These are phyloP conservation scores for Lachancea kluyveri DNA, from an alignment of 805 yeast genomes.

Conservation along the genomic window DNA sequence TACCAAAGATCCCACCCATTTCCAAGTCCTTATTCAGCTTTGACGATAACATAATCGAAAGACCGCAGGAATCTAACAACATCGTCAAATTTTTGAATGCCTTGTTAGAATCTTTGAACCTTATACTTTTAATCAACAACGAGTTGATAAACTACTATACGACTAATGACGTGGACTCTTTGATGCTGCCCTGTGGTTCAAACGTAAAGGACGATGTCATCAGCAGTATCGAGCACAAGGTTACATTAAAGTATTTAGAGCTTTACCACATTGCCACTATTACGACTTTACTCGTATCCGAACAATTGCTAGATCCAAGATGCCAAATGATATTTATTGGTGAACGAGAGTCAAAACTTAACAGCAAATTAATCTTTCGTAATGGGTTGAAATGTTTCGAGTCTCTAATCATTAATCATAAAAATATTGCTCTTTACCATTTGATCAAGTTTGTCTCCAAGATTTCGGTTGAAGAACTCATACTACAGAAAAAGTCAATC, in stretches of 20 bases:
- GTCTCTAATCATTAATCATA: conserved; percentile 31
- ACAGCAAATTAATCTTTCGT: conserved; percentile 16
- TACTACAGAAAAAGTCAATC: conserved; percentile 29
- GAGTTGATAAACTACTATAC: conserved; percentile 16
- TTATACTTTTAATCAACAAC: conserved; percentile 11
- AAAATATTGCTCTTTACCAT: conserved; percentile 31
- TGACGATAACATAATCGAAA: conserved; percentile 9
- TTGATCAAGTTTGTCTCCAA: conserved; percentile 31
- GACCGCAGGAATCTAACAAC: conserved; percentile 3
- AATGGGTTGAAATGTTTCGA: conserved; percentile 27
- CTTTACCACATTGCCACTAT: conserved; percentile 19
- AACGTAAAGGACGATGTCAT: neutral
- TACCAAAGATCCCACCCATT: conserved; percentile 28
- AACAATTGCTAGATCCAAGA: conserved; percentile 13
- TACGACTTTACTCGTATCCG: conserved; percentile 15
- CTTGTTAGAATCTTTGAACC: conserved; percentile 16
- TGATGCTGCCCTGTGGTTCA: too few relatives aligned
- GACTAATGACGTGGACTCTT: neutral
- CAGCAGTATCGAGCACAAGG: conserved; percentile 15
- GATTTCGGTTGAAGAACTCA: conserved; percentile 31
- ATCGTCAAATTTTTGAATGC: conserved; percentile 8
- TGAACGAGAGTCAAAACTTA: conserved; percentile 17
- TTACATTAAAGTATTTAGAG: conserved; percentile 18
- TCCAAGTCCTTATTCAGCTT: conserved; percentile 27
- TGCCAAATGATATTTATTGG: conserved; percentile 3